These are phyloP conservation scores for Barbarea vulgaris DNA, from an alignment of 345 rosid species.

Conservation along the genomic window DNA sequence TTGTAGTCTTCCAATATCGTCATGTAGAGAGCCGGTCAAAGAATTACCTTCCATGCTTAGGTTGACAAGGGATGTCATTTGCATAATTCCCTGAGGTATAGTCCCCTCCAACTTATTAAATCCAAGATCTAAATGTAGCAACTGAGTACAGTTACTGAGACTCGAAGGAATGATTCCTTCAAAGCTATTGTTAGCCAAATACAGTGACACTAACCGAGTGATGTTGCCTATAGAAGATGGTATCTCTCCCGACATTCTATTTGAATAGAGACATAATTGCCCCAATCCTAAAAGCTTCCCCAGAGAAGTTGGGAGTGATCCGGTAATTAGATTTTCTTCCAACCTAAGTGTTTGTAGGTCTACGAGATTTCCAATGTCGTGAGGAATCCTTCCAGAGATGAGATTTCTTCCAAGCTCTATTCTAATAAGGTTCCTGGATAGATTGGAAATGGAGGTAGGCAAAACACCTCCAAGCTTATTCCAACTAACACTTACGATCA, in stretches of 20 bases:
- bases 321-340: rapidly evolving
- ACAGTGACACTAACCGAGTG: background rate
- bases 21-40: background rate
- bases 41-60: background rate
- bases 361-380: background rate
- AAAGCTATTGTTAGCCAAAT: background rate
- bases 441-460: background rate
- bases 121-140: background rate
- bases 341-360: background rate
- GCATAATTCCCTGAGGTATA: background rate
- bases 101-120: background rate
- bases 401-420: background rate
- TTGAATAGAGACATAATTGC: background rate
- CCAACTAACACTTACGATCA: rapidly evolving
- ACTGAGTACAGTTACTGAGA: background rate
- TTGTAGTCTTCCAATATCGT: background rate
- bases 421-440: background rate
- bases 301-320: background rate
- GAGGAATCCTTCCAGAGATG: conserved; percentile 7
- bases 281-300: background rate
- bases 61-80: background rate
- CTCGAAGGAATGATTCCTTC: background rate
- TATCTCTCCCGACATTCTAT: background rate
- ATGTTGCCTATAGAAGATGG: conserved; percentile 7
- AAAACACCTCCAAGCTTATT: conserved; percentile 3